Evolutionary conservation across 2,329 filamentous ascomycete genomes (phyloP).

Genomic region (Onygena corvina): DNA sequence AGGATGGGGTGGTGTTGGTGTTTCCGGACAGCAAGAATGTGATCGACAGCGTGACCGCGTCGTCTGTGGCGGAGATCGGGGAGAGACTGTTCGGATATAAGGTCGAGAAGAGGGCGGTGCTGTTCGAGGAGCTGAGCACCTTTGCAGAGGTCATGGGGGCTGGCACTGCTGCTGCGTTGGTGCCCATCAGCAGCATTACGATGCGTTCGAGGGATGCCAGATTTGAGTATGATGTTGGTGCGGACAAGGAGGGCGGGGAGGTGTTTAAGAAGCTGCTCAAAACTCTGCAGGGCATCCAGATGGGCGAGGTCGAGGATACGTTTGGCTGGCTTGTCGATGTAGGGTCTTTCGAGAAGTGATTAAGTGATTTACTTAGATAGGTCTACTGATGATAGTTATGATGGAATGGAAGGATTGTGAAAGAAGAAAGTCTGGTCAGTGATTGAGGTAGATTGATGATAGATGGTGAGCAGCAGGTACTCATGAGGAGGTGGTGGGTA

Average conservation of each 20-base stretch:
- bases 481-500: no score
- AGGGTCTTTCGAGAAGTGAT: slow-evolving; percentile 25
- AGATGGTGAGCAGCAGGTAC: no score
- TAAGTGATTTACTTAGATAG: not conserved
- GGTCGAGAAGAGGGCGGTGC: slow-evolving; percentile 58
- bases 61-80: slow-evolving; percentile 65
- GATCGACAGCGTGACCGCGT: slow-evolving; percentile 75
- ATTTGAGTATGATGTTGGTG: slow-evolving; percentile 41
- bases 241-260: slow-evolving; percentile 44
- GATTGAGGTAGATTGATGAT: no score
- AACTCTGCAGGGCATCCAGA: slow-evolving; percentile 74
- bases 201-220: slow-evolving; percentile 48
- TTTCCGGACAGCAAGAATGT: slow-evolving; percentile 81
- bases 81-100: slow-evolving; percentile 63
- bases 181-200: slow-evolving; percentile 85
- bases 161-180: slow-evolving; percentile 79
- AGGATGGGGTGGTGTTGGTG: slow-evolving; percentile 55
- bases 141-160: slow-evolving; percentile 81
- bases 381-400: no score
- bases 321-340: slow-evolving; percentile 56
- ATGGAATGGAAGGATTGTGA: no score
- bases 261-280: slow-evolving; percentile 59
- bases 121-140: slow-evolving; percentile 48
- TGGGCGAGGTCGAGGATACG: slow-evolving; percentile 62
- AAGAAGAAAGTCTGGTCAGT: no score